Evolutionary conservation across 768 basidiomycete species (phyloP).

Genomic region (Russula abietina): DNA sequence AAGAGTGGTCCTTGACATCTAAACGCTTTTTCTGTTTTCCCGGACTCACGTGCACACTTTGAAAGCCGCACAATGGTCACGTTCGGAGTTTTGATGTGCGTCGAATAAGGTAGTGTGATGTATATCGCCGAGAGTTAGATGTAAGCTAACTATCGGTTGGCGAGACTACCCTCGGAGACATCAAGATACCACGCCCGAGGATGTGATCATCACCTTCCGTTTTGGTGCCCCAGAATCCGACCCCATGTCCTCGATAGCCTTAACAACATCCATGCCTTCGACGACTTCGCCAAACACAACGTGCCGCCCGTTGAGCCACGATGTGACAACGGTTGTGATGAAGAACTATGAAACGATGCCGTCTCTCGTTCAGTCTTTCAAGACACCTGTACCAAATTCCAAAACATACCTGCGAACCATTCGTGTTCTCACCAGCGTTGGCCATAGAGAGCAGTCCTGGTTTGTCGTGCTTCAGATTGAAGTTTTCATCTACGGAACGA

Average conservation of each 20-base stretch:
- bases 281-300: constrained; percentile 42
- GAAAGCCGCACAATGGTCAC: neutral
- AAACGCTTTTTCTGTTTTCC: neutral
- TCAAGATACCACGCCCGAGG: constrained; percentile 17
- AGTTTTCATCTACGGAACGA: constrained; percentile 35
- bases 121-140: no score
- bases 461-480: constrained; percentile 35
- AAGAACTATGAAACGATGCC: constrained; percentile 32
- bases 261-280: constrained; percentile 38
- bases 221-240: constrained; percentile 17
- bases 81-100: no score
- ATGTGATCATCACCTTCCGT: constrained; percentile 16
- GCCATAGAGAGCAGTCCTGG: constrained; percentile 45
- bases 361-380: neutral
- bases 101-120: no score
- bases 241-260: constrained; percentile 32
- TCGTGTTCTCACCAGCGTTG: constrained; percentile 46
- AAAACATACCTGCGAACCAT: constrained; percentile 40
- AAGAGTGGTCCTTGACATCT: no score
- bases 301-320: constrained; percentile 40
- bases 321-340: constrained; percentile 35
- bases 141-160: no score
- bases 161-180: neutral
- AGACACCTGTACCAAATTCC: neutral
- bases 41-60: neutral